Percentiles rank a stretch among this genome's conserved stretches.
phyloP scores from a whole-genome alignment of 371 early-diverging fungal species.

The Apophysomyces trapeziformis region DNA sequence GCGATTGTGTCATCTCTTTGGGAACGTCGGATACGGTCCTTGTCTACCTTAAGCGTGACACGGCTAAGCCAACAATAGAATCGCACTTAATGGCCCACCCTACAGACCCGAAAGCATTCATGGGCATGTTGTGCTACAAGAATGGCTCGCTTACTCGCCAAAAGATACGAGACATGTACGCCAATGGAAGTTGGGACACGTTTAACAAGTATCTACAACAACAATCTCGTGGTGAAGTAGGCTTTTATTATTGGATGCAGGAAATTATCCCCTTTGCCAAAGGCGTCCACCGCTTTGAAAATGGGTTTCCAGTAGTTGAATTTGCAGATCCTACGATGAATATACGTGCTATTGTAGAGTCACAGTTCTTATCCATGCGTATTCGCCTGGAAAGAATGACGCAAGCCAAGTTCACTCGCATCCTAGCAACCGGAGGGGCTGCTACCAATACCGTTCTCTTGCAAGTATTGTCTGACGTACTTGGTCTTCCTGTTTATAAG shows the following conservation, averaged over 20 bases:
- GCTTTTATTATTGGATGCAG: conserved; percentile 75
- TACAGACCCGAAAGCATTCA: conserved; percentile 57
- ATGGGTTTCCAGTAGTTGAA: conserved; percentile 52
- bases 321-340: conserved; percentile 48
- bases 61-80: conserved; percentile 51
- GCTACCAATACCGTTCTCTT: conserved; percentile 62
- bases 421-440: conserved; percentile 82
- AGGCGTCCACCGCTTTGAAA: conserved; percentile 70
- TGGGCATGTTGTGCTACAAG: conserved; percentile 84
- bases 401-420: conserved; percentile 26
- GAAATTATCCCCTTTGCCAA: conserved; percentile 80
- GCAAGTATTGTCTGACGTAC: conserved; percentile 70
- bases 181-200: conserved; percentile 58
- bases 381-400: conserved; percentile 46
- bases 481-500: conserved; percentile 69
- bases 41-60: conserved; percentile 55
- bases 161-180: conserved; percentile 64
- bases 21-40: conserved; percentile 85
- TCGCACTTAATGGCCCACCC: conserved; percentile 80
- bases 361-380: conserved; percentile 79
- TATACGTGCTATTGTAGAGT: conserved; percentile 73
- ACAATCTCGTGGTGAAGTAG: conserved; percentile 36
- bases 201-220: conserved; percentile 53
- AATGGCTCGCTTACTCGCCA: conserved; percentile 84
- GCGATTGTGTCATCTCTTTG: conserved; percentile 72